Evolutionary conservation across 805 yeast genomes (phyloP).

Genomic region (Cyberlindnera nakhonratchasimensis): DNA sequence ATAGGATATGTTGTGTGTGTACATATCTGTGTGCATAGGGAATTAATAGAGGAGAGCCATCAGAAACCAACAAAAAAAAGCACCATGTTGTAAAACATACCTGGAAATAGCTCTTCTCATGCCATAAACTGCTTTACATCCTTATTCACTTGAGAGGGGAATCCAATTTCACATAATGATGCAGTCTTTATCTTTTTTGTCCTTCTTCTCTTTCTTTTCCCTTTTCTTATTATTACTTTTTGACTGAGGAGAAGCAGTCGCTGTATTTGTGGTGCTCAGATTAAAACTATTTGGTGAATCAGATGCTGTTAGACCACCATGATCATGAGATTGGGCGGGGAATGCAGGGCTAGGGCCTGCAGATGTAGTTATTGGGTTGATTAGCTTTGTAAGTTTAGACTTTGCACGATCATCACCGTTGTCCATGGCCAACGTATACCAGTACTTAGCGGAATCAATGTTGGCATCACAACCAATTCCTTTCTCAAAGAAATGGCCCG

Average conservation of each 20-base stretch:
- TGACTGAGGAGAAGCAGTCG: too few species aligned
- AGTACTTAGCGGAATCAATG: slow-evolving; percentile 53
- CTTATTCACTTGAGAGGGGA: too few species aligned
- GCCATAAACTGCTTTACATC: too few species aligned
- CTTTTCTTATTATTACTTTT: slow-evolving; percentile 11
- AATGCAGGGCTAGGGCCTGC: background rate
- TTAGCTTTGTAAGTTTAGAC: slow-evolving; percentile 29
- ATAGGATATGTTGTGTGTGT: too few species aligned
- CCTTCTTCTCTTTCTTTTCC: slow-evolving; percentile 12
- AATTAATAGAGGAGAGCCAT: too few species aligned
- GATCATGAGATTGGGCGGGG: background rate
- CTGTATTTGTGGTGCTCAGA: too few species aligned
- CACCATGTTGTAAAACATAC: too few species aligned
- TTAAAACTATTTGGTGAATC: slow-evolving; percentile 4
- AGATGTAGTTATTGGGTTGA: background rate
- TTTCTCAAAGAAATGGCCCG: slow-evolving; percentile 78
- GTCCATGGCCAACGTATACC: slow-evolving; percentile 76
- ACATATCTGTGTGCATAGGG: too few species aligned
- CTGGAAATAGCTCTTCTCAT: too few species aligned
- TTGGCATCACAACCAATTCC: slow-evolving; percentile 82
- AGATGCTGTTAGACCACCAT: background rate
- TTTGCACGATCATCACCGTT: slow-evolving; percentile 52
- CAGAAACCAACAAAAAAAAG: too few species aligned
- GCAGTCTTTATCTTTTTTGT: slow-evolving; percentile 22
- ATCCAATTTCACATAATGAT: slow-evolving; percentile 22